Evolutionary conservation across 1,139 yeast genomes (phyloP).

Genomic region (Sugiyamaella grinbergsii): DNA sequence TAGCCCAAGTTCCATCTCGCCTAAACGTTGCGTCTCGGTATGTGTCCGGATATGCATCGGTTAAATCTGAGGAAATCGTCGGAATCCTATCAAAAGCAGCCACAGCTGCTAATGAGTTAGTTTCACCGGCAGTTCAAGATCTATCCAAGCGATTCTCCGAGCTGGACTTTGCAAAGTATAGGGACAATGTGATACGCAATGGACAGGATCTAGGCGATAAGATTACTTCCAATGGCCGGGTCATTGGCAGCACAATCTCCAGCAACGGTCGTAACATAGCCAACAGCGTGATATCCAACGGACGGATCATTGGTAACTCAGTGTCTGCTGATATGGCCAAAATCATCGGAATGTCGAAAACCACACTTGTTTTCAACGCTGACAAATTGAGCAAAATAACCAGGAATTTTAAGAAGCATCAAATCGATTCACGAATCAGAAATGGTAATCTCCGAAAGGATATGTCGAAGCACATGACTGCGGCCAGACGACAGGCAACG

Average conservation of each 20-base stretch:
- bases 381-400: neutral
- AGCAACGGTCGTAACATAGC: neutral
- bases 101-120: neutral
- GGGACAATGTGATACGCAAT: neutral
- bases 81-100: neutral
- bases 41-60: neutral
- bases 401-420: neutral
- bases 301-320: neutral
- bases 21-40: neutral
- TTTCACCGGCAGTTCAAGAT: neutral
- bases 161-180: neutral
- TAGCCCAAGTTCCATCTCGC: neutral
- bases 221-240: constrained; percentile 1
- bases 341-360: neutral
- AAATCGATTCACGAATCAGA: neutral
- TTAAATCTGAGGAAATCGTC: neutral
- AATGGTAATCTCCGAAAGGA: neutral
- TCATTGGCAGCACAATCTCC: neutral
- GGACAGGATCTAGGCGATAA: neutral
- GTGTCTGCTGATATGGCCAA: neutral
- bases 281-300: neutral
- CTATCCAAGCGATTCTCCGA: neutral
- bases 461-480: neutral
- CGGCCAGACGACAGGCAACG: neutral
- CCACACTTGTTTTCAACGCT: neutral